Evolutionary conservation across 2,329 filamentous ascomycete genomes (phyloP), one percentile per base, ranked within the genome.

Genomic region (Fusarium stilboides): DNA sequence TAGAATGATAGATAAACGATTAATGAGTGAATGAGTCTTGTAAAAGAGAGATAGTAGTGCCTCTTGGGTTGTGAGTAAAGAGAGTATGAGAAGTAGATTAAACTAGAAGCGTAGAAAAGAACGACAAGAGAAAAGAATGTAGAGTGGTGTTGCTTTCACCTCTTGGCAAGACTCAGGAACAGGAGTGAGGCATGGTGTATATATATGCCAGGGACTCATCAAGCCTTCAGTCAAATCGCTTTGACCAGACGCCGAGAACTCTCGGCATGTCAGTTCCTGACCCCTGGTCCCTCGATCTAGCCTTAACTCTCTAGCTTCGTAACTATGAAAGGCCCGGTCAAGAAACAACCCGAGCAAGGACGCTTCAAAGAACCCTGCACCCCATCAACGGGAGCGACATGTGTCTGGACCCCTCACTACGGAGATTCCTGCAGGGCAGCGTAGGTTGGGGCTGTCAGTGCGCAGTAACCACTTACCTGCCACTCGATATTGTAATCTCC

Each of bases 261-360:
- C 50, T 69, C 66, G 66, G 66, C 66, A 69, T 31, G 49, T 50
- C 8, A 49, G 31, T 63, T 69, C 57, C 66, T 55, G 44, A 13
- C 44, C 65, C 65, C 66, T 54, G 39, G 66, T 61, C 55, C 52
- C 33, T 36, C 33, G 47, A 49, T 66, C 24, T 26, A 47, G 62
- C 52, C 33, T 42, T 44, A 8, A 12, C 20, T 15, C 31, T 22
- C 50, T 57, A 50, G 47, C 24, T 52, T 46, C 22, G 26, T n/a
- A 47, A 44, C 45, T 39, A 66, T 50, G 20, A 24, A 56, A 10
- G 12, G 31, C 39, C 54, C 39, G 26, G 51, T 63, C 34, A 19
- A 39, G 57, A 52, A 51, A 55, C 39, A 45, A 49, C 13, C 40
- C 19, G 49, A 52, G 40, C 60, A 52, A 43, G 42, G 61, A 39